Evolutionary conservation across 305 asterid species (phyloP), one percentile per base, ranked within the genome.

Genomic region (Euphrasia arctica): DNA sequence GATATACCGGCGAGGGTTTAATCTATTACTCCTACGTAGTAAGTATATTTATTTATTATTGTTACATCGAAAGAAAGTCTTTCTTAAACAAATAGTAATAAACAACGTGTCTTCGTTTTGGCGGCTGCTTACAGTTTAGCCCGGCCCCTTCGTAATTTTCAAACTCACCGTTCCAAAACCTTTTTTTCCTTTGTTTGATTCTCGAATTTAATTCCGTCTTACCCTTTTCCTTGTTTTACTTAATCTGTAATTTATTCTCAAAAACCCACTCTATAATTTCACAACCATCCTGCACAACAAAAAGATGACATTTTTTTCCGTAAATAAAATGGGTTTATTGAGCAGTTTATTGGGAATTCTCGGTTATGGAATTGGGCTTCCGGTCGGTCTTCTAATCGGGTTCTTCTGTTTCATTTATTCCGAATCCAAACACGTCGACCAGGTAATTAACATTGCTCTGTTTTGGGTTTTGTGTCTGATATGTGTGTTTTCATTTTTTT

Each of bases 351-450:
- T 86, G 75, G 97, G 90, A 45, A 36, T 91, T 72, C 42, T 91
- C 11, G 97, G 96, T 34, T 88, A 81, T 66, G 84, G 80, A 67
- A 66, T 85, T 68, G 96, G 96, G 45, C 64, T 86, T 36, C 80
- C 77, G 5, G 34, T 83, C 74, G 97, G 97, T 51, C 65, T 91
- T 39, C 63, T 75, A 5, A 76, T 91, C 54, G 97, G 97, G 3
- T 91, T 91, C 70, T 88, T 74, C 66, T 66, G 81, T 48, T 86
- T 91, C 75, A 65, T 91, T 71, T 88, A 80, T 73, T 66, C 89
- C 22, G 66, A 83, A 65, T 78, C 82, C 8, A 68, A 68, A 66
- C 84, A 78, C 54, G 82, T 79, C 55, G 72, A 84, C 95, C 96
- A 39, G 43, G 43, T 39, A 39, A 39, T 39, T 90, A 77, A 28